Evolutionary conservation across 1,139 yeast genomes (phyloP).

Genomic region (Diutina siamensis): DNA sequence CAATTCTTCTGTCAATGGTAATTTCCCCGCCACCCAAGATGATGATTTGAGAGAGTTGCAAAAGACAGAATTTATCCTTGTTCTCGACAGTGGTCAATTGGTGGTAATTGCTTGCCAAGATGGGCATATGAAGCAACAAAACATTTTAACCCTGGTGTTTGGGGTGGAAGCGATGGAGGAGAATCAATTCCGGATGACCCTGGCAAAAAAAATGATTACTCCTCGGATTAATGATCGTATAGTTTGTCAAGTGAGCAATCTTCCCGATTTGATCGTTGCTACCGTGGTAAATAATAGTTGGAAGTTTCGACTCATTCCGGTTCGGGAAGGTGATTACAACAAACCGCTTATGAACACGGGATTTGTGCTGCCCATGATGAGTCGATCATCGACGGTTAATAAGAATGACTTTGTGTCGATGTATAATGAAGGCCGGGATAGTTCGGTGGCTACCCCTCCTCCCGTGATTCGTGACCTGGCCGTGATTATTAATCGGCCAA

Average conservation of each 20-base stretch:
- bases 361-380: neutral
- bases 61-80: neutral
- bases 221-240: slow-evolving; percentile 70
- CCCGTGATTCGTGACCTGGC: slow-evolving; percentile 1
- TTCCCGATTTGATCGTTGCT: slow-evolving; percentile 47
- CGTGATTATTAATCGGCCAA: neutral
- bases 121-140: slow-evolving; percentile 1
- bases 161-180: slow-evolving; percentile 8
- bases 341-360: slow-evolving; percentile 14
- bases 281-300: slow-evolving; percentile 57
- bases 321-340: slow-evolving; percentile 40
- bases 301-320: slow-evolving; percentile 41
- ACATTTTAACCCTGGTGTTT: slow-evolving; percentile 6
- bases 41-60: neutral
- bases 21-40: neutral
- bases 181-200: slow-evolving; percentile 19
- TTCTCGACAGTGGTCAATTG: neutral
- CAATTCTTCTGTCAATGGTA: slow-evolving; percentile 1
- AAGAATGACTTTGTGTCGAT: neutral
- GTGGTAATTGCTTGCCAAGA: neutral
- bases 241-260: slow-evolving; percentile 37
- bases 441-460: neutral
- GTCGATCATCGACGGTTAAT: neutral
- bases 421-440: too few relatives aligned
- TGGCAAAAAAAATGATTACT: slow-evolving; percentile 47